Percentiles rank a stretch among this genome's conserved stretches.
Evolutionary conservation across 768 basidiomycete genomes (phyloP).

Genomic region (Boletus sp.): DNA sequence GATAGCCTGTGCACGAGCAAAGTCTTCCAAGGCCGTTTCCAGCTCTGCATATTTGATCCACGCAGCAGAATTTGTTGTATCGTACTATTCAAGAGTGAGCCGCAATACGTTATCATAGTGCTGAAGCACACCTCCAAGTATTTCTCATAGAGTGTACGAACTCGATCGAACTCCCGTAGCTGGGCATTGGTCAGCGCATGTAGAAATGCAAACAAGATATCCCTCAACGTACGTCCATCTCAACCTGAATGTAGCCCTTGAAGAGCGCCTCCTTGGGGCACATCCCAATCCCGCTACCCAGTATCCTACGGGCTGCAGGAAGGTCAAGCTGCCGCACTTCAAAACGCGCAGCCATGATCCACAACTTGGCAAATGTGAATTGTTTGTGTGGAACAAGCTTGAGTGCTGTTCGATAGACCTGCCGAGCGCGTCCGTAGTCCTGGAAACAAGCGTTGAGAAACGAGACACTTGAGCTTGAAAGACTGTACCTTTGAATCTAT

Average conservation of each 20-base stretch:
- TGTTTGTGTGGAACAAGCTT: slow-evolving; percentile 91
- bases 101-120: not conserved
- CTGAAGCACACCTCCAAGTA: slow-evolving; percentile 72
- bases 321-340: slow-evolving; percentile 85
- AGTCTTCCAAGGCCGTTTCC: slow-evolving; percentile 84
- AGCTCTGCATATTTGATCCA: slow-evolving; percentile 98
- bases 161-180: slow-evolving; percentile 95
- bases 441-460: slow-evolving; percentile 29
- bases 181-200: slow-evolving; percentile 29
- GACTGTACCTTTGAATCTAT: slow-evolving; percentile 78
- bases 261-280: slow-evolving; percentile 94
- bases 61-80: slow-evolving; percentile 85
- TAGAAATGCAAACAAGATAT: not conserved
- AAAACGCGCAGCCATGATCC: slow-evolving; percentile 90
- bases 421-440: slow-evolving; percentile 83
- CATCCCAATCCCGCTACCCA: slow-evolving; percentile 92
- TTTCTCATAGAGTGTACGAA: slow-evolving; percentile 88
- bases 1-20: slow-evolving; percentile 85
- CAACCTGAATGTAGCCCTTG: slow-evolving; percentile 93
- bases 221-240: slow-evolving; percentile 67
- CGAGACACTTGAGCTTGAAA: not conserved
- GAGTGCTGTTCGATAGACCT: slow-evolving; percentile 90
- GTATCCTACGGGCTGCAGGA: slow-evolving; percentile 78
- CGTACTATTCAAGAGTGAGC: slow-evolving; percentile 51
- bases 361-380: slow-evolving; percentile 97